phyloP scores from a whole-genome alignment of 2,329 filamentous ascomycete genomes.

The Bipolaris zeicola region DNA sequence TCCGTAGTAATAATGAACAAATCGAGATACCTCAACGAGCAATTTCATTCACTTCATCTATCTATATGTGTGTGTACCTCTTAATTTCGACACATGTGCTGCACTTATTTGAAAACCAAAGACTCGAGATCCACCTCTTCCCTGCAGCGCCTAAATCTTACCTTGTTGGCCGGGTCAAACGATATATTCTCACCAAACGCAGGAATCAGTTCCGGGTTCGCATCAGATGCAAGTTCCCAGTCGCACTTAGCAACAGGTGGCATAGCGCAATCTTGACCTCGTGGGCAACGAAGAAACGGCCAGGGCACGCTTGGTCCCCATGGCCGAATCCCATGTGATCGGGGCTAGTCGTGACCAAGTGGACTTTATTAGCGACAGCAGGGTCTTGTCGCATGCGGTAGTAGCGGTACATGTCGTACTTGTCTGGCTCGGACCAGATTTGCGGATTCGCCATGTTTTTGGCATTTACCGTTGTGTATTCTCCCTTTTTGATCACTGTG shows the following conservation, averaged over 20 bases:
- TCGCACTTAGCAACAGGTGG: background rate
- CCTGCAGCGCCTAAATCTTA: background rate
- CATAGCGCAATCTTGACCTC: slow-evolving; percentile 26
- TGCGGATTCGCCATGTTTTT: background rate
- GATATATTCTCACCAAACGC: background rate
- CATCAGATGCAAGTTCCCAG: background rate
- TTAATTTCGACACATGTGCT: too few species aligned
- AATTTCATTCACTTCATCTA: slow-evolving; percentile 7
- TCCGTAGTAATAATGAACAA: slow-evolving; percentile 41
- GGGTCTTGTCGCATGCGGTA: background rate
- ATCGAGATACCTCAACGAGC: slow-evolving; percentile 29
- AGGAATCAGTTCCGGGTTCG: background rate
- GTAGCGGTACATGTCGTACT: slow-evolving; percentile 4
- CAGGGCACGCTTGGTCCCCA: background rate
- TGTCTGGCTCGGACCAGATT: background rate
- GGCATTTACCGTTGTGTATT: background rate
- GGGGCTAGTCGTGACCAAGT: background rate
- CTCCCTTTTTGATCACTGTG: background rate
- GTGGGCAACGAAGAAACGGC: slow-evolving; percentile 26
- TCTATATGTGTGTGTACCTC: too few species aligned
- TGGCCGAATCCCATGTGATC: background rate
- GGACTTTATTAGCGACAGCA: background rate
- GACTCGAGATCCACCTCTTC: slow-evolving; percentile 3
- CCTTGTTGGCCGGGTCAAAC: background rate
- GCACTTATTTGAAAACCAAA: background rate